A percentile compares a stretch with the other conserved stretches of the same genome.
Conservation (phyloP, 805 yeast species). For the Candida andamanensis region DNA sequence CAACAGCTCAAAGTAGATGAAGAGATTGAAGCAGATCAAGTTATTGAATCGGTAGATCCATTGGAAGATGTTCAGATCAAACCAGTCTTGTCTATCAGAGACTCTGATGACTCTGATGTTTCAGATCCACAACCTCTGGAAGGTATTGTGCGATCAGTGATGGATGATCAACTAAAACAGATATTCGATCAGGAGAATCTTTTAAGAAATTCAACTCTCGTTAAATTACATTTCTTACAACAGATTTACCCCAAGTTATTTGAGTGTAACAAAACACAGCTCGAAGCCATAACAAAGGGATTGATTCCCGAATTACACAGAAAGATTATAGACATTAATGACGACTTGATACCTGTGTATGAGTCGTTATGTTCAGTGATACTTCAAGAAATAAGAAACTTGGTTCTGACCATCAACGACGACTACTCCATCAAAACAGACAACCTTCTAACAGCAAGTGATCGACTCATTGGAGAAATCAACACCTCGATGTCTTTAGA, state of each 20-base stretch:
- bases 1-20: too few species aligned
- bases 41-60: too few species aligned
- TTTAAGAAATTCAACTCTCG: conserved; percentile 7
- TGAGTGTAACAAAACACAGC: neutral
- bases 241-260: conserved; percentile 8
- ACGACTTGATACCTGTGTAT: conserved; percentile 28
- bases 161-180: conserved; percentile 1
- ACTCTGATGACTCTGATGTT: too few species aligned
- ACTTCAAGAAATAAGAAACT: conserved; percentile 30
- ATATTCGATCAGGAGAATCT: conserved; percentile 1
- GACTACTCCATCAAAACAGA: conserved; percentile 53
- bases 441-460: conserved; percentile 55
- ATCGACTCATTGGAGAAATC: conserved; percentile 66
- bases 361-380: conserved; percentile 29
- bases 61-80: too few species aligned
- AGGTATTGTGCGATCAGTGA: too few species aligned
- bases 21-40: too few species aligned
- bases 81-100: too few species aligned
- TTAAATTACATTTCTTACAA: conserved; percentile 8
- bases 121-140: too few species aligned
- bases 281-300: conserved; percentile 2
- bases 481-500: conserved; percentile 66
- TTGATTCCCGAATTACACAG: conserved; percentile 8
- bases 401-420: conserved; percentile 33
- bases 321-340: conserved; percentile 22